Conservation (phyloP, 169 alveolate species). For the Plasmodium vivax region DNA sequence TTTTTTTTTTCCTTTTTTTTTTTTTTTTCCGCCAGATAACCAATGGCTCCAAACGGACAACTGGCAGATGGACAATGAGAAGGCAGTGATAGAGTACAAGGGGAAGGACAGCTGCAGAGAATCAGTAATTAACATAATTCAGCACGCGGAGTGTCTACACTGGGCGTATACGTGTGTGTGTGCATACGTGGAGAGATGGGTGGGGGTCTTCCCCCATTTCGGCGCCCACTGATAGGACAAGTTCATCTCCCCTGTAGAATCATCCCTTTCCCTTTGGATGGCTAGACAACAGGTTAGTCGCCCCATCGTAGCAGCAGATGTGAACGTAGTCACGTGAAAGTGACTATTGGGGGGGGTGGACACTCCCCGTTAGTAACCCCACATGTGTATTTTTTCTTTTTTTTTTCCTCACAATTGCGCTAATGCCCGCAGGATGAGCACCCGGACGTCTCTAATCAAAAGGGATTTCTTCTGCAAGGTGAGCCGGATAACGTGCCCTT, state of each 20-base stretch:
- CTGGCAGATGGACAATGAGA: constrained; percentile 45
- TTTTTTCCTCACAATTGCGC: neutral
- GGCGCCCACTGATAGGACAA: neutral
- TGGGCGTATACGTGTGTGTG: neutral
- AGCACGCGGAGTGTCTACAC: neutral
- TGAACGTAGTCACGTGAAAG: neutral
- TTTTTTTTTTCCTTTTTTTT: neutral
- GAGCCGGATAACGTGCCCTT: neutral
- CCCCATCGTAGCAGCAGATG: neutral
- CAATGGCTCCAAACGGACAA: constrained; percentile 66
- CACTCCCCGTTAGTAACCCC: neutral
- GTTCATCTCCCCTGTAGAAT: constrained; percentile 4
- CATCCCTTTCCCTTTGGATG: constrained; percentile 76
- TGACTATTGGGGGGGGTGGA: neutral
- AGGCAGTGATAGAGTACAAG: constrained; percentile 56
- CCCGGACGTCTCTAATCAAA: constrained; percentile 60
- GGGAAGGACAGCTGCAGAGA: constrained; percentile 68
- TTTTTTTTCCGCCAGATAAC: neutral
- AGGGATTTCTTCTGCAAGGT: constrained; percentile 75
- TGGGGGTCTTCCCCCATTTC: neutral
- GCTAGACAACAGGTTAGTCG: constrained; percentile 68
- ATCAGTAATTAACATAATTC: constrained; percentile 21
- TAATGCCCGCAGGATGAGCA: constrained; percentile 40
- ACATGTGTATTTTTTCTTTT: neutral
- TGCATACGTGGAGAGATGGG: neutral